Base-by-base conservation (phyloP, 2,329 filamentous ascomycete species). In the Stagonosporopsis chrysanthemi region DNA sequence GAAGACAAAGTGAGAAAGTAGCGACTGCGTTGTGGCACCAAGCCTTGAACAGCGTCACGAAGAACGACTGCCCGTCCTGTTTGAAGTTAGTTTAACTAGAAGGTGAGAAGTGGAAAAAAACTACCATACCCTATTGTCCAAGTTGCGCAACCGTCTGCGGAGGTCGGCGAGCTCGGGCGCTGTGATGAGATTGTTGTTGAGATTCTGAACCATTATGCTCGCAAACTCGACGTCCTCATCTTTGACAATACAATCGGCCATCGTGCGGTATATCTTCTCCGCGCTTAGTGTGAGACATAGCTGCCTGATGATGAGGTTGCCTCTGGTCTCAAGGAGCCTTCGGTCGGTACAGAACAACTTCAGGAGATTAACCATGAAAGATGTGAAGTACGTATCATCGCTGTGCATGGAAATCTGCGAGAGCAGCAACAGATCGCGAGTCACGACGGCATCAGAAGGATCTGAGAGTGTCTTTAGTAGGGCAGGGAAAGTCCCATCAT, bases 11-110 rank as follows among this genome's bases (percentile, higher is more conserved):
- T 2, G 93, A 98, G 77, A 99, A 99, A 0, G 95, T 98, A 7
- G 95, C 94, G 6, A 99, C 96, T 2, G 95, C 93, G 71, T 99
- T 99, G 75, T 97, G 95, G 73, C 95, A 99, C 95, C 95, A 99
- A 4, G 94, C 96, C 55, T 92, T 88, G 78, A 99, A 99, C 3
- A 99, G 81, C 2, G 93, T 88, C 14, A 97, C 92, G 70, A 99
- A 99, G 74, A 99, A 92, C 3, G 90, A 90, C 80, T 99, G 95
- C 0, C 94, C 95, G 64, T 99, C 96, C 88, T 63, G 9, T 12
- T 19, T 91, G 19, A 60, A 42, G 40, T 55, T 28, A 55, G 46
- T 22, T 12, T 28, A 36, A 31, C 51, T 45, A 11, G 58, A 77
- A 58, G 72, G 63, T 14, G 15, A 29, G 46, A 33, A 19, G 38